Evolutionary conservation across 805 yeast genomes (phyloP).

Genomic region (Jamesozyma piceae): DNA sequence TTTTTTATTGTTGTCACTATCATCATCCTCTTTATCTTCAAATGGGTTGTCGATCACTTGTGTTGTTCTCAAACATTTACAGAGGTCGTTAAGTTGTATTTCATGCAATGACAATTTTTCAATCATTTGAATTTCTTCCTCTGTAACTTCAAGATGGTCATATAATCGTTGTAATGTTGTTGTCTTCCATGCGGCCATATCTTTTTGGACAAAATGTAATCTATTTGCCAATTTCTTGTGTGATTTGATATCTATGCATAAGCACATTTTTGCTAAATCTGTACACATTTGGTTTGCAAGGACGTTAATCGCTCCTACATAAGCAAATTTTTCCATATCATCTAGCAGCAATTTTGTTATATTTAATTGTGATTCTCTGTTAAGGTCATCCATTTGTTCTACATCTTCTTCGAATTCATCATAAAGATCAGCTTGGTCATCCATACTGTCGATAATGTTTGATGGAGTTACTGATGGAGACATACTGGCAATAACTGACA

Average conservation of each 20-base stretch:
- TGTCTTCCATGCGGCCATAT: slow-evolving; percentile 78
- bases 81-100: slow-evolving; percentile 61
- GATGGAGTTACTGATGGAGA: background rate
- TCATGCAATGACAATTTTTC: slow-evolving; percentile 81
- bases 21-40: slow-evolving; percentile 4
- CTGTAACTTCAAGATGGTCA: slow-evolving; percentile 65
- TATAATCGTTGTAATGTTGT: slow-evolving; percentile 62
- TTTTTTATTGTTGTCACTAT: slow-evolving; percentile 4
- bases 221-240: slow-evolving; percentile 44
- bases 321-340: slow-evolving; percentile 84
- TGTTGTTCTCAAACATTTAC: slow-evolving; percentile 47
- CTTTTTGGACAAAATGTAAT: slow-evolving; percentile 60
- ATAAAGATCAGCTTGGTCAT: slow-evolving; percentile 26
- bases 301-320: slow-evolving; percentile 74
- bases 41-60: slow-evolving; percentile 32
- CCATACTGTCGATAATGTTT: slow-evolving; percentile 10
- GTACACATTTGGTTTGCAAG: slow-evolving; percentile 74
- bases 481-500: slow-evolving; percentile 4
- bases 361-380: slow-evolving; percentile 44
- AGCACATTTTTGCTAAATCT: slow-evolving; percentile 52
- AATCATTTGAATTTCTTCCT: slow-evolving; percentile 80
- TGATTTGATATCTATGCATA: slow-evolving; percentile 41
- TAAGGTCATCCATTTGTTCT: slow-evolving; percentile 29
- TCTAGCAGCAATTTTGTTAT: slow-evolving; percentile 73
- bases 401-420: slow-evolving; percentile 36